Base-by-base conservation (phyloP, 1,284 basidiomycete genomes). In the Prillingera fragicola region DNA sequence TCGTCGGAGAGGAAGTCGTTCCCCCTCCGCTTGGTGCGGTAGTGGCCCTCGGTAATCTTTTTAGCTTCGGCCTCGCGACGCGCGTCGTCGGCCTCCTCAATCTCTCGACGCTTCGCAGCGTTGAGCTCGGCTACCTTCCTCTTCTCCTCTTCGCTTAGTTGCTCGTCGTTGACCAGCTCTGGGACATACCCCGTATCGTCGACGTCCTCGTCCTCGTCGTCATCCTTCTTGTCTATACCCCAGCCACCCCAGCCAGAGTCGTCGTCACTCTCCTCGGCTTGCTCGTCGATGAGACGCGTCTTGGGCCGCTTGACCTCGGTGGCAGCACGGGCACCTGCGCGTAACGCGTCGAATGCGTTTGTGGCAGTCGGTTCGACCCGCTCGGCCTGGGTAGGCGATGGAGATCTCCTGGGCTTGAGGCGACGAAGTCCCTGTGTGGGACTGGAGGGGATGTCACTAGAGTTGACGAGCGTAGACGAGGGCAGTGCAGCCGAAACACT, bases 261-360 rank as follows among this genome's bases (percentile, higher is more conserved):
- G 27, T 69, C 67, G 26, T 67, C 65, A 95, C 60, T 63, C 38
- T 69, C 67, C 39, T 67, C 67, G 2, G 67, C 67, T 38, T 69
- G 59, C 27, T 52, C 61, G 26, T 69, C 64, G 24, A 69, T 40
- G 19, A 60, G 39, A 13, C 42, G 47, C 0, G 42, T 38, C 23
- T 48, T 41, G 26, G 15, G 14, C 2, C 19, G 24, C 33, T 27
- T 32, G 28, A 25, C 21, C 19, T 26, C 22, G 9, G 26, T 24
- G 13, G 37, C 41, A 2, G 26, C 29, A 7, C 36, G 29, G 13
- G 42, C 28, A 13, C 43, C 43, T 2, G 17, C 24, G 21, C 27
- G 18, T 1, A 54, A 34, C 13, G 41, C 5, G 9, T 45, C 43
- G 18, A 51, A 54, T 1, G 49, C 49, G 15, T 51, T 51, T 17